Evolutionary conservation across 2,329 filamentous ascomycete genomes (phyloP), one percentile per base, ranked within the genome.

Genomic region (Orbilia blumenaviensis): DNA sequence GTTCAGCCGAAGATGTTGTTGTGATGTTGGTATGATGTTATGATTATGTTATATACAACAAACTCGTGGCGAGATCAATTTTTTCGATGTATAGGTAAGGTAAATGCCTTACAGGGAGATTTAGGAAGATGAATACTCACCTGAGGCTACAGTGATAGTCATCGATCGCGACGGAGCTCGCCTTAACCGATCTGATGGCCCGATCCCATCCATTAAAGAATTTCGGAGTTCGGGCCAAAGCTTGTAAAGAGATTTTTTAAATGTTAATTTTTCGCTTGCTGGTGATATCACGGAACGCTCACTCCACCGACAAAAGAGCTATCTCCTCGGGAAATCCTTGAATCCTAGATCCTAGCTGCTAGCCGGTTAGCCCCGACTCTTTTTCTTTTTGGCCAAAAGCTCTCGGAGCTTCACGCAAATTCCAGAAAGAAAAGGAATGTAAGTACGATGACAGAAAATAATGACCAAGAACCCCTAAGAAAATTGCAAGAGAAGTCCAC

Each of bases 101-200:
- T 6, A 12, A 52, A 32, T 12, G n/a, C 48, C 25, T 25, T 48
- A 48, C 44, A 48, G 23, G 44, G 44, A 48, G 21, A n/a, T n/a
- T n/a, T 3, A 8, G 18, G 1, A 6, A 25, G n/a, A 48, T n/a
- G n/a, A 25, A 48, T 12, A 34, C 5, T 34, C 5, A 34, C 29
- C 10, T 34, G 29, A 34, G 29, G 12, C 36, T 9, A 34, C 32
- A 8, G 32, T 12, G n/a, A n/a, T n/a, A 34, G 29, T 10, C 29
- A 34, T 44, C 18, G 27, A 54, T 54, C 48, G 48, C 27, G n/a
- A 54, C 48, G 27, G 48, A 54, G 48, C 48, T 54, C 48, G 48
- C 48, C 48, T 21, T 54, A 54, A 52, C 18, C 4, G 27, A 52
- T 29, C 46, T 50, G 10, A 34, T 34, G 48, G 34, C 34, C 48